These are phyloP conservation scores for Fonsecaea erecta DNA, from an alignment of 2,329 filamentous ascomycete genomes.

Conservation along the genomic window DNA sequence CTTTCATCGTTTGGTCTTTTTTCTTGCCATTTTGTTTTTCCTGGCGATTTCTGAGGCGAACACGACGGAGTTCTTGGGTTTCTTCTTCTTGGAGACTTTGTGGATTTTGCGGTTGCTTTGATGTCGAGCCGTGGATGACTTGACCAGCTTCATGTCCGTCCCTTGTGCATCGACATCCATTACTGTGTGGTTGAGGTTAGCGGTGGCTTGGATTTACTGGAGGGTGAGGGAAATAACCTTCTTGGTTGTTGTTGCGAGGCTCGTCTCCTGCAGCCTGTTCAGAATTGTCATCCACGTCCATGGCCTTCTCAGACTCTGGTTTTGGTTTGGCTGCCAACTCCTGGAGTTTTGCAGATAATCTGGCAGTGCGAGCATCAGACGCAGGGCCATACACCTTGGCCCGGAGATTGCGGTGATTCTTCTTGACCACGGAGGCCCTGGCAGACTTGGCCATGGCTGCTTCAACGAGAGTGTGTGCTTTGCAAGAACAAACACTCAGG, in stretches of 20 bases:
- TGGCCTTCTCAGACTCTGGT: conserved; percentile 48
- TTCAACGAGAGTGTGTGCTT: neutral
- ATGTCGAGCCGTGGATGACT: conserved; percentile 20
- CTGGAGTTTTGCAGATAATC: conserved; percentile 82
- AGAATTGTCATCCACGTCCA: conserved; percentile 52
- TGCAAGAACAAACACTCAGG: neutral
- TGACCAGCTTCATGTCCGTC: conserved; percentile 21
- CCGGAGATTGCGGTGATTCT: conserved; percentile 81
- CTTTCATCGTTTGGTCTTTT: conserved; percentile 29
- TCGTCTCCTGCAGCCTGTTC: conserved; percentile 48
- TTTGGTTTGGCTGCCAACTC: conserved; percentile 79
- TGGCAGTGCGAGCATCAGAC: conserved; percentile 76
- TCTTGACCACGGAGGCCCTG: conserved; percentile 77
- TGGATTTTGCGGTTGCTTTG: conserved; percentile 22
- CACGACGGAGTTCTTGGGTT: conserved; percentile 33
- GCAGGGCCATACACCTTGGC: conserved; percentile 81
- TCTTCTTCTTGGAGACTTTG: conserved; percentile 34
- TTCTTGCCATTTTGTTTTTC: conserved; percentile 26
- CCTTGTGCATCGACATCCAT: conserved; percentile 34
- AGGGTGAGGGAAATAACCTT: conserved; percentile 1
- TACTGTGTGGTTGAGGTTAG: conserved; percentile 13
- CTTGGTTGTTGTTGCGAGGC: conserved; percentile 49
- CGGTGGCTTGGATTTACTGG: neutral
- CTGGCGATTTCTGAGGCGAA: conserved; percentile 33
- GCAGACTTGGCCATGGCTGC: conserved; percentile 82